phyloP scores from a whole-genome alignment of 768 basidiomycete genomes.

The Suillus decipiens region DNA sequence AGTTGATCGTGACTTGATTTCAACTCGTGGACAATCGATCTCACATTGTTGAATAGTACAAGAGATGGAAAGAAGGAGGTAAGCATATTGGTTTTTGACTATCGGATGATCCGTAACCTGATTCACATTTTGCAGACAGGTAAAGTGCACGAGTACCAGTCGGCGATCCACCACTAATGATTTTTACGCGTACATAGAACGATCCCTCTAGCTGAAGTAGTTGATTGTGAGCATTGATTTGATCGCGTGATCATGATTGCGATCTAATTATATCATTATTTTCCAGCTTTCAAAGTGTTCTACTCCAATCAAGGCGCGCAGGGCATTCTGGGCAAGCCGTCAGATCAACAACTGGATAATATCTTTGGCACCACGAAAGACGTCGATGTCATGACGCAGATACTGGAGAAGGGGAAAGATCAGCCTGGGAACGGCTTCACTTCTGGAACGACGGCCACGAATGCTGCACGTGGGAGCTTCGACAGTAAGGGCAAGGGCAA shows the following conservation, averaged over 20 bases:
- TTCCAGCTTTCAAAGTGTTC: constrained; percentile 69
- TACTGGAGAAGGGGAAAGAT: constrained; percentile 66
- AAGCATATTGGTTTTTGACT: constrained; percentile 25
- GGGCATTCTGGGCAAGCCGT: constrained; percentile 71
- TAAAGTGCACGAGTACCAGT: constrained; percentile 37
- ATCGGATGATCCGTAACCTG: constrained; percentile 12
- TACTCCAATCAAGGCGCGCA: constrained; percentile 73
- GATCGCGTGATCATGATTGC: neutral
- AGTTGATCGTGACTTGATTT: constrained; percentile 20
- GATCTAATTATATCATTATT: neutral
- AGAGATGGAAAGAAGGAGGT: constrained; percentile 84
- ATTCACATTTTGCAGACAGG: constrained; percentile 55
- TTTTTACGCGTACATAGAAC: constrained; percentile 41
- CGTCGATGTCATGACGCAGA: constrained; percentile 55
- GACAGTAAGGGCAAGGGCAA: constrained; percentile 45
- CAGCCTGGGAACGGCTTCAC: constrained; percentile 53
- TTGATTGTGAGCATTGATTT: constrained; percentile 64
- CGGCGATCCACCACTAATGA: constrained; percentile 16
- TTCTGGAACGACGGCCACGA: constrained; percentile 16
- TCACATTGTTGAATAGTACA: constrained; percentile 48
- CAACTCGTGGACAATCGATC: constrained; percentile 12
- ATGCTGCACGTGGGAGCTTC: constrained; percentile 36
- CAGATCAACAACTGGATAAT: constrained; percentile 83
- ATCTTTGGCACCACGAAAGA: constrained; percentile 69
- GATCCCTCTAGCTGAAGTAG: constrained; percentile 71